phyloP scores from a whole-genome alignment of 2,329 filamentous ascomycete genomes.

The Penicillium sp. region DNA sequence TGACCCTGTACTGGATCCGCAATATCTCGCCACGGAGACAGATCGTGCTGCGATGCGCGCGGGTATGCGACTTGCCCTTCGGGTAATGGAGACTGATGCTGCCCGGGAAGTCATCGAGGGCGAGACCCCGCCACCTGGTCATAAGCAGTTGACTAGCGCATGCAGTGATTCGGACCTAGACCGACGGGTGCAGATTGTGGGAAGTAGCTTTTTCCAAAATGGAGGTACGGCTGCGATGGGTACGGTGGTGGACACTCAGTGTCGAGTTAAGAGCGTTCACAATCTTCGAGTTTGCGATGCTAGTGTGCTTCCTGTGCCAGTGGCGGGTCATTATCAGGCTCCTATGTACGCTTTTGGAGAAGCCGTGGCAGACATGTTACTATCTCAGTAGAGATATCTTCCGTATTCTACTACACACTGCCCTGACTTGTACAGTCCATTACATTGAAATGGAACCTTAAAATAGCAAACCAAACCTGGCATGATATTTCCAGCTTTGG shows the following conservation, averaged over 20 bases:
- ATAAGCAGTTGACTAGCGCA: neutral
- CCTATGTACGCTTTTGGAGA: conserved; percentile 1
- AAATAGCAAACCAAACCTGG: too few relatives aligned
- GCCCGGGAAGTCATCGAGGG: neutral
- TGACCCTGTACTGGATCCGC: conserved; percentile 28
- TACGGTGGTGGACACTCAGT: conserved; percentile 15
- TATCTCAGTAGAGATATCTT: neutral
- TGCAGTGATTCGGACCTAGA: conserved; percentile 5
- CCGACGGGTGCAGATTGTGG: conserved; percentile 2
- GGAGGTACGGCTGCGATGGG: conserved; percentile 16
- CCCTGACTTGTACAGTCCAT: neutral
- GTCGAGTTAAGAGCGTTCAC: conserved; percentile 11
- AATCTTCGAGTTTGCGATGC: conserved; percentile 13
- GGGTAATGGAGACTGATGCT: neutral
- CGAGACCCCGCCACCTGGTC: neutral
- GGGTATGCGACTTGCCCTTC: neutral
- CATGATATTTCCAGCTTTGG: too few relatives aligned
- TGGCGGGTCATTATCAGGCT: conserved; percentile 1
- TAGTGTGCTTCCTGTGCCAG: conserved; percentile 9
- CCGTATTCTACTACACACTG: neutral
- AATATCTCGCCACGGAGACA: conserved; percentile 29
- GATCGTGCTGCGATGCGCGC: neutral
- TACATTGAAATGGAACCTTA: too few relatives aligned
- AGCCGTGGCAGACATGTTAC: neutral
- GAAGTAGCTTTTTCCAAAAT: conserved; percentile 6